A percentile compares a stretch with the other conserved stretches of the same genome.
Evolutionary conservation across 2,329 filamentous ascomycete genomes (phyloP).

Genomic region (Botryotinia calthae): DNA sequence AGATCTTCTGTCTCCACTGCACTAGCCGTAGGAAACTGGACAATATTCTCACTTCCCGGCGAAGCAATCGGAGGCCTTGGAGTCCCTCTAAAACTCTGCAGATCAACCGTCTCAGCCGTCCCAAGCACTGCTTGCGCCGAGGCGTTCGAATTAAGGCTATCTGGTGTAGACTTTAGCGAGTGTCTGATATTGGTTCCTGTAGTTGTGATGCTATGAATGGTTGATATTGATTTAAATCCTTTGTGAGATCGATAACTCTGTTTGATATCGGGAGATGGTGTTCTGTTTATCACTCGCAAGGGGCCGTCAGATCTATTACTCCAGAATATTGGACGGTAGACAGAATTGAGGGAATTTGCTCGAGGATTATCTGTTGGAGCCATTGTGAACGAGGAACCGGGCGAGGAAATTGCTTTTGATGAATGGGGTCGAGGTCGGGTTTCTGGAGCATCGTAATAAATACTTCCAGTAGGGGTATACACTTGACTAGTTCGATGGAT

Average conservation of each 20-base stretch:
- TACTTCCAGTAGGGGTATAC: neutral
- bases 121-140: constrained; percentile 1
- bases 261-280: constrained; percentile 11
- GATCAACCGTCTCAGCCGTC: constrained; percentile 13
- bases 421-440: neutral
- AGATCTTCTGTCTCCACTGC: neutral
- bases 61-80: neutral
- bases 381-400: neutral
- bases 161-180: constrained; percentile 9
- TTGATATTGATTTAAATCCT: constrained; percentile 11
- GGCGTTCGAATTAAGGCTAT: constrained; percentile 5
- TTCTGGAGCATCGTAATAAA: neutral
- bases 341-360: constrained; percentile 1
- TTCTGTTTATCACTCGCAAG: constrained; percentile 10
- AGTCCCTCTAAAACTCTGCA: neutral
- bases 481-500: constrained; percentile 14
- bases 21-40: too few species aligned
- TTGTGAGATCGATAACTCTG: constrained; percentile 4
- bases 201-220: constrained; percentile 13
- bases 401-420: neutral
- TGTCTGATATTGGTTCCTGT: constrained; percentile 7
- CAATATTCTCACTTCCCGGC: neutral
- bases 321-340: neutral
- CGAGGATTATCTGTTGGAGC: neutral
- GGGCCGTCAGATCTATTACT: neutral